Evolutionary conservation across 495 filamentous ascomycete genomes (phyloP).

Genomic region (Neurospora pannonica): DNA sequence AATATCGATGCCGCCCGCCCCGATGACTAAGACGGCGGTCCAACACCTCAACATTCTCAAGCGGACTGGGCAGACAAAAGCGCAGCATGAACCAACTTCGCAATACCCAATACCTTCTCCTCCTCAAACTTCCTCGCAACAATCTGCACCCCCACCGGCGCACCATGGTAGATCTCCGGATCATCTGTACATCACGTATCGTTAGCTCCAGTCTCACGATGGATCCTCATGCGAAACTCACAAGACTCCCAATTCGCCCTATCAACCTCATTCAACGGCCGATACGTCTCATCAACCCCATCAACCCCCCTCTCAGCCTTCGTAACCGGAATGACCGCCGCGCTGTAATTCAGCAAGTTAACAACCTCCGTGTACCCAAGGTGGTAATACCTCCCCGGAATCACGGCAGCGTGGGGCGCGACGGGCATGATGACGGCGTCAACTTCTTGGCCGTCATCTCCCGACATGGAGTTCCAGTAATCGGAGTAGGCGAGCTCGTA

Average conservation of each 20-base stretch:
- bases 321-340: slow-evolving; percentile 38
- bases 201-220: slow-evolving; percentile 7
- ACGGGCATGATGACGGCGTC: slow-evolving; percentile 47
- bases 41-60: not conserved
- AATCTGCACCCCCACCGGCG: slow-evolving; percentile 39
- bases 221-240: slow-evolving; percentile 8
- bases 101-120: slow-evolving; percentile 37
- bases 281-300: slow-evolving; percentile 14
- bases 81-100: slow-evolving; percentile 12
- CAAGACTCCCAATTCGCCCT: slow-evolving; percentile 25
- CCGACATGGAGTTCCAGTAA: slow-evolving; percentile 28
- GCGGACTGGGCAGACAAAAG: not conserved
- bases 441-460: slow-evolving; percentile 26
- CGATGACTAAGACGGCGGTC: not conserved
- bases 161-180: slow-evolving; percentile 37
- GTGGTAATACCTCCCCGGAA: slow-evolving; percentile 22
- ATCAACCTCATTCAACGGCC: slow-evolving; percentile 28
- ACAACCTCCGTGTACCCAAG: slow-evolving; percentile 27
- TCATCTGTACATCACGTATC: slow-evolving; percentile 21
- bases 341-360: slow-evolving; percentile 37
- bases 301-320: slow-evolving; percentile 31
- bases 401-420: slow-evolving; percentile 45
- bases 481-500: slow-evolving; percentile 24
- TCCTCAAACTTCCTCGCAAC: slow-evolving; percentile 39
- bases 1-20: not conserved